A percentile compares a stretch with the other conserved stretches of the same genome.
Conservation (phyloP, 176 grass and related monocot species). For the Urochloa ruziziensis region DNA sequence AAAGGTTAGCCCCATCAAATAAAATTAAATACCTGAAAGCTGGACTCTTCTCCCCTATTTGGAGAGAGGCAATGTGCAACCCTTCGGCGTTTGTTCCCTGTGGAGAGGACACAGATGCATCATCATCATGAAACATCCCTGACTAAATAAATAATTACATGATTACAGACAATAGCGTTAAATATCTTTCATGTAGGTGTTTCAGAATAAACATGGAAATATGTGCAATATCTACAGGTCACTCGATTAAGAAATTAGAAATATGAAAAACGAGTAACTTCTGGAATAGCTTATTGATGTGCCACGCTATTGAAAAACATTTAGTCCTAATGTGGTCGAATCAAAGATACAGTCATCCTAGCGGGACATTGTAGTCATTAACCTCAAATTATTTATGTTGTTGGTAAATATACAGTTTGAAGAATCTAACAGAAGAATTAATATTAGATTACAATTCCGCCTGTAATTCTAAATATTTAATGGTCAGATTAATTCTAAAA, state of each 20-base stretch:
- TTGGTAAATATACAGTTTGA: slow-evolving; percentile 8
- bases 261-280: neutral
- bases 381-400: neutral
- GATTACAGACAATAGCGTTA: neutral
- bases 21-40: slow-evolving; percentile 45
- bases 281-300: neutral
- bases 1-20: neutral
- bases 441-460: neutral
- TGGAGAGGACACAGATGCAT: neutral
- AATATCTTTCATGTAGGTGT: neutral
- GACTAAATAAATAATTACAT: slow-evolving; percentile 4
- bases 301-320: neutral
- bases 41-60: slow-evolving; percentile 38
- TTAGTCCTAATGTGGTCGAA: neutral
- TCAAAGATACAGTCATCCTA: neutral
- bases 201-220: neutral
- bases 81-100: slow-evolving; percentile 39
- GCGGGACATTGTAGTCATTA: neutral
- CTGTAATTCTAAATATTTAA: neutral
- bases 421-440: neutral
- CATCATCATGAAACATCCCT: neutral
- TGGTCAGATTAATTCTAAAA: neutral
- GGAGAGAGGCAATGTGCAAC: slow-evolving; percentile 8
- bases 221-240: neutral
- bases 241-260: neutral